Percentiles rank a stretch among this genome's conserved stretches.
Conservation (phyloP, 768 basidiomycete species). For the Leccinum barrowsii region DNA sequence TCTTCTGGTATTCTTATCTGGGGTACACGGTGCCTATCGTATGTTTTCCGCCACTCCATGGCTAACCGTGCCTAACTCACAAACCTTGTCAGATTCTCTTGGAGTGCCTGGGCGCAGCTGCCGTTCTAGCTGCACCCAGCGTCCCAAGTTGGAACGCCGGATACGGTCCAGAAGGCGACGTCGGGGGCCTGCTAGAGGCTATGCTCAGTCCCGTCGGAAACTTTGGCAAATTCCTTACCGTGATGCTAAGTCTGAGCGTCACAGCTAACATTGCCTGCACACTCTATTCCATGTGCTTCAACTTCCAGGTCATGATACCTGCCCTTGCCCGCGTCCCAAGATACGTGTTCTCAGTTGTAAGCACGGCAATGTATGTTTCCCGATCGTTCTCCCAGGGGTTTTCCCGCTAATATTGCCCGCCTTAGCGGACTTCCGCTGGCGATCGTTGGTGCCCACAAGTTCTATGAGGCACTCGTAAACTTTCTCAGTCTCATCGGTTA, state of each 20-base stretch:
- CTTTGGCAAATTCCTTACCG: conserved; percentile 70
- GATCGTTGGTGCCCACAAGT: conserved; percentile 65
- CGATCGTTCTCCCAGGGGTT: background rate
- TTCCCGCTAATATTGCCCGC: conserved; percentile 3
- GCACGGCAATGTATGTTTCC: conserved; percentile 59
- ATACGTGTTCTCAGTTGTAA: conserved; percentile 65
- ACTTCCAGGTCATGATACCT: conserved; percentile 68
- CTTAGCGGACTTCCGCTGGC: conserved; percentile 61
- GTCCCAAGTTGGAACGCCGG: conserved; percentile 55
- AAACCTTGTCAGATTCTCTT: conserved; percentile 30
- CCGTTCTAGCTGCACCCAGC: conserved; percentile 51
- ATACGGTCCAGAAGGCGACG: conserved; percentile 49
- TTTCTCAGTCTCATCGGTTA: conserved; percentile 70
- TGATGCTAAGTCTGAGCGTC: conserved; percentile 71
- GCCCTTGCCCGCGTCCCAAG: conserved; percentile 56
- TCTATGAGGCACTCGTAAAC: conserved; percentile 61
- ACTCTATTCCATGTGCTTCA: conserved; percentile 77
- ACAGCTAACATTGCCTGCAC: conserved; percentile 79
- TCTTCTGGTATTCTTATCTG: conserved; percentile 63
- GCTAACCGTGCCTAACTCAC: background rate
- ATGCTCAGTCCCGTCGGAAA: conserved; percentile 58
- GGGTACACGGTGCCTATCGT: conserved; percentile 64
- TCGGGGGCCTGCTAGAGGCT: conserved; percentile 63
- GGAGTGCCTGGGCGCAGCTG: conserved; percentile 65
- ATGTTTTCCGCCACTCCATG: conserved; percentile 26